A percentile compares a stretch with the other conserved stretches of the same genome.
phyloP scores from a whole-genome alignment of 2,329 filamentous ascomycete genomes.

The Xylaria sp. region DNA sequence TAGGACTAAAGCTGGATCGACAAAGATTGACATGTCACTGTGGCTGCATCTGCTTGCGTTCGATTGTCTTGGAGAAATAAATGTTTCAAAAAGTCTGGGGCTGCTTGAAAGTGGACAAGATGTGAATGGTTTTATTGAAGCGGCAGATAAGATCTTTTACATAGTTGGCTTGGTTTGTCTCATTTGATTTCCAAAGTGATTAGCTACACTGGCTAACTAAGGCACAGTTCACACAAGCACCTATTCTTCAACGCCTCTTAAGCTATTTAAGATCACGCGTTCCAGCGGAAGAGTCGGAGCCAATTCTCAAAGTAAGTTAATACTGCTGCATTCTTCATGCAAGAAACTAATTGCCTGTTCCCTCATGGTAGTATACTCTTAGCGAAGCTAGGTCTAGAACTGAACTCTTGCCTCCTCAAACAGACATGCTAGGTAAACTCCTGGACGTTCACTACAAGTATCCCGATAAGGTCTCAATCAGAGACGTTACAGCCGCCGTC shows the following conservation, averaged over 20 bases:
- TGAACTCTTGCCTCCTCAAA: background rate
- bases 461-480: constrained; percentile 4
- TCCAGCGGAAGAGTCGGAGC: background rate
- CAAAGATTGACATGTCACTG: constrained; percentile 19
- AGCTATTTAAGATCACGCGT: background rate
- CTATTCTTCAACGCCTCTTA: background rate
- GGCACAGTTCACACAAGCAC: background rate
- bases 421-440: constrained; percentile 13
- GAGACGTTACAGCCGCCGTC: constrained; percentile 12
- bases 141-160: constrained; percentile 25
- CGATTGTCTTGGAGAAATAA: constrained; percentile 31
- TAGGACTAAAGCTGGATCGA: constrained; percentile 1
- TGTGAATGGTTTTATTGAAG: constrained; percentile 16
- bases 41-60: constrained; percentile 34
- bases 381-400: background rate
- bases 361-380: background rate
- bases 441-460: background rate
- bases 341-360: background rate
- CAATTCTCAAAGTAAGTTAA: background rate
- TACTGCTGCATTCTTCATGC: background rate
- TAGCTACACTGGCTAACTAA: background rate
- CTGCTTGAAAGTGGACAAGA: constrained; percentile 29
- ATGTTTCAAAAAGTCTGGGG: constrained; percentile 30
- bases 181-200: background rate
- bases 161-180: constrained; percentile 6